Conservation (phyloP, 441 rosid species). For the Manihot esculenta region DNA sequence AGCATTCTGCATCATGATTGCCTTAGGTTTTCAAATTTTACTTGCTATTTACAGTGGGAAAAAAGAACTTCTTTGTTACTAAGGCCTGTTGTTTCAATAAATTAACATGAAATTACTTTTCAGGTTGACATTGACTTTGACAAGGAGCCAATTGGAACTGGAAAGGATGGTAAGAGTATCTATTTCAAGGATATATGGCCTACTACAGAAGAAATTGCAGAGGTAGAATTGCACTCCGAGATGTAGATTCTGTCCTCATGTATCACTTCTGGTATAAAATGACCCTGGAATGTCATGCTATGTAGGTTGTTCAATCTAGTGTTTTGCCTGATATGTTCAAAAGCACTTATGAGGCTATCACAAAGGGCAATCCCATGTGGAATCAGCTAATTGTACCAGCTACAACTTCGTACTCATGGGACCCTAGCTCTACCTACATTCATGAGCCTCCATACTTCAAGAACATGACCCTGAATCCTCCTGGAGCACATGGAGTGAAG, state of each 20-base stretch:
- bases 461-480: constrained; percentile 90
- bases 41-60: neutral
- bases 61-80: neutral
- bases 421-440: constrained; percentile 87
- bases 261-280: constrained; percentile 8
- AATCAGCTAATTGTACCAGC: constrained; percentile 73
- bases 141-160: constrained; percentile 87
- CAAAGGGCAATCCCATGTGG: constrained; percentile 98
- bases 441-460: constrained; percentile 99
- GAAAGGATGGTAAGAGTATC: constrained; percentile 78
- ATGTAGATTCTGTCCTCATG: neutral
- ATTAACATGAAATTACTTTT: constrained; percentile 21
- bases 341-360: constrained; percentile 85
- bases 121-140: constrained; percentile 97
- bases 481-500: constrained; percentile 85
- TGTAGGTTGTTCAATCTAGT: constrained; percentile 87
- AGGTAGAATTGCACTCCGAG: constrained; percentile 45
- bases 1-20: neutral
- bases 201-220: constrained; percentile 81
- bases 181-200: constrained; percentile 97
- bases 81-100: constrained; percentile 4
- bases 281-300: constrained; percentile 21
- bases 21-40: neutral
- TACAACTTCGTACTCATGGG: constrained; percentile 72
- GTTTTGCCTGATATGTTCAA: constrained; percentile 95